A percentile compares a stretch with the other conserved stretches of the same genome.
Conservation (phyloP, 2,329 filamentous ascomycete species). For the Juglanconis oblonga region DNA sequence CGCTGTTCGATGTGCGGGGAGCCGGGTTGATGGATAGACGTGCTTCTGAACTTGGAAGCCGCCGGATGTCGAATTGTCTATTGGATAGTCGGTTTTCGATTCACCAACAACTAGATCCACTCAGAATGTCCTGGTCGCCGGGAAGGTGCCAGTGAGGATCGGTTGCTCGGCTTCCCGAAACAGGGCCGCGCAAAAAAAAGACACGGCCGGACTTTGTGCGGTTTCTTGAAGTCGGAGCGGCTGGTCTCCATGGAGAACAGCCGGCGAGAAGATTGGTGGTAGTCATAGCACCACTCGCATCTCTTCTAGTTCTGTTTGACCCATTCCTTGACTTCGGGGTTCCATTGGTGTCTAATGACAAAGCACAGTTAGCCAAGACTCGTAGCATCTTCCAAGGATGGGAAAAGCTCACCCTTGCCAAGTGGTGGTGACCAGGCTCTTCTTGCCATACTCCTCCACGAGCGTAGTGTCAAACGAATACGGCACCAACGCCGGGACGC, state of each 20-base stretch:
- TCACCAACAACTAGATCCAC: too few relatives aligned
- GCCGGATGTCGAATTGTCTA: too few relatives aligned
- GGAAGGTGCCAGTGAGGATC: too few relatives aligned
- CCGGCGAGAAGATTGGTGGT: background rate
- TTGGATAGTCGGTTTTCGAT: too few relatives aligned
- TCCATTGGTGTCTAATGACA: conserved; percentile 57
- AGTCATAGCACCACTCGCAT: background rate
- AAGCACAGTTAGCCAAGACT: conserved; percentile 18
- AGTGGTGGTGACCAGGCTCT: conserved; percentile 57
- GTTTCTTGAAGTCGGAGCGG: too few relatives aligned
- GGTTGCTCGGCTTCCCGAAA: too few relatives aligned
- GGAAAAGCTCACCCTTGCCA: conserved; percentile 55
- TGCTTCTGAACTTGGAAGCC: too few relatives aligned
- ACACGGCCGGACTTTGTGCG: too few relatives aligned
- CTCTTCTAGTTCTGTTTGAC: conserved; percentile 35
- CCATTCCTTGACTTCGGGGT: conserved; percentile 58
- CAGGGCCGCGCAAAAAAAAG: too few relatives aligned
- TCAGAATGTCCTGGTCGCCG: too few relatives aligned
- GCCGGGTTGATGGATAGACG: too few relatives aligned
- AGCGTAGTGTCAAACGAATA: conserved; percentile 66
- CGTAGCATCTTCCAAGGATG: background rate
- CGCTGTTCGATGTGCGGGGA: too few relatives aligned
- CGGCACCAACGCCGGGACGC: conserved; percentile 66
- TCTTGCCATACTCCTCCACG: conserved; percentile 62
- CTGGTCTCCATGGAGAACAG: background rate